phyloP scores from a whole-genome alignment of 2,329 filamentous ascomycete species.

The Fusarium pseudonygamai region DNA sequence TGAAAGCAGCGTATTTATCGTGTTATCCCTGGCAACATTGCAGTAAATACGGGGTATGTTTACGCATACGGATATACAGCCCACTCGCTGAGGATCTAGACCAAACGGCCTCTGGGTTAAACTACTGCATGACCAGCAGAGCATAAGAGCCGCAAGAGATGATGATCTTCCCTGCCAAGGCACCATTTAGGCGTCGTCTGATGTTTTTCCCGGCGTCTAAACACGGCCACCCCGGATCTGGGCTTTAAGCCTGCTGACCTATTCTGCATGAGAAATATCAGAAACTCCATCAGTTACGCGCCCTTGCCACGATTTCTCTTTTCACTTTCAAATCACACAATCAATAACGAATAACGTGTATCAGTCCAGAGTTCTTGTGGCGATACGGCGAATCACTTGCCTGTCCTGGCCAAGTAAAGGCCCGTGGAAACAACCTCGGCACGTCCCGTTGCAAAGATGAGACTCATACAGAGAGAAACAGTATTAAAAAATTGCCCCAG shows the following conservation, averaged over 20 bases:
- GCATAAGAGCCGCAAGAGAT: conserved; percentile 29
- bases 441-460: no score
- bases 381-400: conserved; percentile 1
- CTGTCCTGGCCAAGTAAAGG: not conserved
- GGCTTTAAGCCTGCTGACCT: conserved; percentile 13
- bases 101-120: not conserved
- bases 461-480: not conserved
- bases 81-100: not conserved
- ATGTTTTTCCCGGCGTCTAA: conserved; percentile 30
- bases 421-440: not conserved
- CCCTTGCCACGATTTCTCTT: not conserved
- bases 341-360: not conserved
- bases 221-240: conserved; percentile 25
- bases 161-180: conserved; percentile 24
- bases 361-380: not conserved
- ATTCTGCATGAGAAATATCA: conserved; percentile 4
- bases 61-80: not conserved
- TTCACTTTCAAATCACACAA: not conserved
- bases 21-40: conserved; percentile 8
- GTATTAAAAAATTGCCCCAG: no score
- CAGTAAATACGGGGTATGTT: conserved; percentile 7
- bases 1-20: conserved; percentile 6
- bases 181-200: conserved; percentile 36
- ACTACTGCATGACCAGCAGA: not conserved
- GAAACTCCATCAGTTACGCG: not conserved